Base-by-base conservation (phyloP, 169 alveolate species). In the Cryptosporidium andersoni region DNA sequence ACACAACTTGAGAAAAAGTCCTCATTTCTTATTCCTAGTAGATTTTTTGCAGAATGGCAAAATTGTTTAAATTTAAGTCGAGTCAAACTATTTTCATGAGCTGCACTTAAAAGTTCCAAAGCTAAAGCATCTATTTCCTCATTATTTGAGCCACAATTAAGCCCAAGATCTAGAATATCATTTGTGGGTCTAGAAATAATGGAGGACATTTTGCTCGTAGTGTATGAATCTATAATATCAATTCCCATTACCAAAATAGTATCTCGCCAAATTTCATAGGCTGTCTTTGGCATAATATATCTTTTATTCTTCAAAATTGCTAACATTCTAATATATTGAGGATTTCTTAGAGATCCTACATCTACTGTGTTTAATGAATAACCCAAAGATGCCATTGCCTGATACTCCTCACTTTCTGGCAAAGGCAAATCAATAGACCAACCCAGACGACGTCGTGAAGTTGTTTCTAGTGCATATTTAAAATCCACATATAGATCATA, bases 281-380 rank as follows among this genome's bases (percentile, higher is more conserved):
- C 85, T 3, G 85, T 74, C 16, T 60, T 74, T 14, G 85, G 85
- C 45, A 62, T 16, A 43, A 74, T 74, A 25, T 43, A 74, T 11
- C 34, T 74, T 74, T 60, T 60, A 14, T 45, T 45, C 40, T 74
- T 8, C 51, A 74, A 47, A 34, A 74, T 56, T 11, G 85, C 67
- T 1, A 74, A 16, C 85, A 74, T 74, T 36, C 85, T 39, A 55
- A 74, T 74, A 43, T 74, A 74, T 40, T 36, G 67, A 1, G 85
- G 85, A 11, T 74, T 74, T 4, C 39, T 51, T n/a, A 60, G 43
- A 14, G 85, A 74, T 40, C 62, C 60, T n/a, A 74, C 85, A 74
- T 74, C 85, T 42, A 37, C 85, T 2, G 68, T 74, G 60, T 74
- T 74, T 58, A 74, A 58, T 14, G 85, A 74, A 74, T 74, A 74